Evolutionary conservation across 139 green algal species (phyloP).

Genomic region (Parachlorella kessleri): DNA sequence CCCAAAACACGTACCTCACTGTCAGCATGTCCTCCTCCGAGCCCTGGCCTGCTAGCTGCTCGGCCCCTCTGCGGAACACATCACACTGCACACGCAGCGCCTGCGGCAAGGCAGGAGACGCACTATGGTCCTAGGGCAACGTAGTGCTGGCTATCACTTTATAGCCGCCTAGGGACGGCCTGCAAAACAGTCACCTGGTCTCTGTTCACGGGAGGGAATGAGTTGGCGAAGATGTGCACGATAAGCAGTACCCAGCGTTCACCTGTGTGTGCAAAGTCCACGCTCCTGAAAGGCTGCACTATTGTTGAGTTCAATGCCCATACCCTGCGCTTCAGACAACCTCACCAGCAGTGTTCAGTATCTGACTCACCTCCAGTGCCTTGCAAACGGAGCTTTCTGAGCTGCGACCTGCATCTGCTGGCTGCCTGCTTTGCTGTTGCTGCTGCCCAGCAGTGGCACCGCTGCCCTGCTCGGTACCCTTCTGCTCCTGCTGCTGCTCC

Average conservation of each 20-base stretch:
- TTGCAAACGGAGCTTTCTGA: not conserved
- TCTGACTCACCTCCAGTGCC: not conserved
- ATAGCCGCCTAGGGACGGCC: not conserved
- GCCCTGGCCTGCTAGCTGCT: conserved; percentile 21
- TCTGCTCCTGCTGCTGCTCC: conserved; percentile 11
- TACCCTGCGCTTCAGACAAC: too few relatives aligned
- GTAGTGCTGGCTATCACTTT: not conserved
- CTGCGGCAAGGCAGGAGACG: not conserved
- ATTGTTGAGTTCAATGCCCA: too few relatives aligned
- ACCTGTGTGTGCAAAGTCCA: too few relatives aligned
- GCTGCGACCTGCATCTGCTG: not conserved
- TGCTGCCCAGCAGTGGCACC: not conserved
- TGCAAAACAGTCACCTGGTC: conserved; percentile 23
- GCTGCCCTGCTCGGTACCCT: not conserved
- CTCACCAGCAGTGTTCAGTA: too few relatives aligned
- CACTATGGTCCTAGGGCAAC: not conserved
- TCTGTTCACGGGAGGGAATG: not conserved
- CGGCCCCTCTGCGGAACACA: conserved; percentile 19
- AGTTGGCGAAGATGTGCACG: not conserved
- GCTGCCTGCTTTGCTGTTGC: not conserved
- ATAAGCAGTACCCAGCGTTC: too few relatives aligned
- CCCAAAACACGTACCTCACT: too few relatives aligned
- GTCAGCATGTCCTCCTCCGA: conserved; percentile 19
- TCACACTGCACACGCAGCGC: conserved; percentile 25
- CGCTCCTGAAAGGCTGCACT: too few relatives aligned